Evolutionary conservation across 768 basidiomycete genomes (phyloP), one percentile per base, ranked within the genome.

Genomic region (Jaapia argillacea): DNA sequence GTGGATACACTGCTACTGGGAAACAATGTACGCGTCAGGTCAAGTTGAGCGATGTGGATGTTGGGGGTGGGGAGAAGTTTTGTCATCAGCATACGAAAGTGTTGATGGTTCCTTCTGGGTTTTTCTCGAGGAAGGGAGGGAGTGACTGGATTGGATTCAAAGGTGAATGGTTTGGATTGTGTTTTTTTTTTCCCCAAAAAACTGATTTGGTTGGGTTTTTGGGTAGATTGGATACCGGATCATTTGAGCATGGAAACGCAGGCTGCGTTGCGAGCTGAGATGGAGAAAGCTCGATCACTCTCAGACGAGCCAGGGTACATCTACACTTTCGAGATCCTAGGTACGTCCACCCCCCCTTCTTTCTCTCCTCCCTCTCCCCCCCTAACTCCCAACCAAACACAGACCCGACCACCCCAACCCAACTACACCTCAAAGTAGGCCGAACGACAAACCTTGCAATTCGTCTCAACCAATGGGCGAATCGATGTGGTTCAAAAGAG

Each of bases 251-350:
- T 56, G 4, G 73, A 77, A 42, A 84, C 85, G 22, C 77, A 79
- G 51, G 65, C 72, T 24, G 70, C 77, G 2, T 57, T 80, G 27
- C 65, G 69, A 45, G 58, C 57, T 22, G 72, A 74, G 54, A 80
- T 80, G 75, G 67, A 68, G 48, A 73, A 71, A 33, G 54, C 69
- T 7, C 66, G 64, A 3, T 74, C 83, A 3, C 45, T 52, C 3
- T 69, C 73, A 6, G 86, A 90, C 50, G 71, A 68, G 16, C 64
- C 72, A 4, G 88, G 88, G 0, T 88, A 84, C 52, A 89, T 91
- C 40, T 91, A 91, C 50, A 74, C 77, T 0, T 90, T 81, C 56
- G 82, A 89, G 58, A 82, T 90, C 45, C 70, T n/a, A n/a, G n/a
- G n/a, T n/a, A n/a, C n/a, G n/a, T n/a, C n/a, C n/a, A n/a, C n/a